Conservation (phyloP, 73 alveolate species). For the Paramecium primaurelia region DNA sequence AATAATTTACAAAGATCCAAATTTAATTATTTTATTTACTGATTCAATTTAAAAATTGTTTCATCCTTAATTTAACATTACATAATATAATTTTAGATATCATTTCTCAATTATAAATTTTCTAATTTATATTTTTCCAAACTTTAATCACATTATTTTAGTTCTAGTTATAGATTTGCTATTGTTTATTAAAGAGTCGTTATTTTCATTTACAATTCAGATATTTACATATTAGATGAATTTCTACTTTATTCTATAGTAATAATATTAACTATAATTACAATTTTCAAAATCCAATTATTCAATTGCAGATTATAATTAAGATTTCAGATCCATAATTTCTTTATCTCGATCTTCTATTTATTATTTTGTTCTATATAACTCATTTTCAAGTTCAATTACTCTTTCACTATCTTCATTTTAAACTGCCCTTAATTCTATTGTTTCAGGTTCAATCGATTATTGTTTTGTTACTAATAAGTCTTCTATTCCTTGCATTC, state of each 20-base stretch:
- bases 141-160: not conserved
- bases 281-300: not conserved
- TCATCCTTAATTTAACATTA: not conserved
- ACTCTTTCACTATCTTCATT: not conserved
- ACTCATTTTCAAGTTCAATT: not conserved
- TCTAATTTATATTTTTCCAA: not conserved
- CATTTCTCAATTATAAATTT: not conserved
- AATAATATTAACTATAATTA: not conserved
- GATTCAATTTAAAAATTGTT: not conserved
- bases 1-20: not conserved
- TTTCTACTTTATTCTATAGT: not conserved
- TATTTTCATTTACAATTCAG: not conserved
- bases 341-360: not conserved
- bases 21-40: not conserved
- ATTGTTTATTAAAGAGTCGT: not conserved
- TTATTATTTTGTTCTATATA: not conserved
- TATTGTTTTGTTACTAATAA: not conserved
- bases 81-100: not conserved
- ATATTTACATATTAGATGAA: not conserved
- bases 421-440: not conserved
- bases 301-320: not conserved
- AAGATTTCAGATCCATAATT: not conserved
- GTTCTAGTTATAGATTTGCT: not conserved
- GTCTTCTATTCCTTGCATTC: not conserved
- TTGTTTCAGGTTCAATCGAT: not conserved